phyloP scores from a whole-genome alignment of 257 asterid species.

The Plectranthus barbatus region DNA sequence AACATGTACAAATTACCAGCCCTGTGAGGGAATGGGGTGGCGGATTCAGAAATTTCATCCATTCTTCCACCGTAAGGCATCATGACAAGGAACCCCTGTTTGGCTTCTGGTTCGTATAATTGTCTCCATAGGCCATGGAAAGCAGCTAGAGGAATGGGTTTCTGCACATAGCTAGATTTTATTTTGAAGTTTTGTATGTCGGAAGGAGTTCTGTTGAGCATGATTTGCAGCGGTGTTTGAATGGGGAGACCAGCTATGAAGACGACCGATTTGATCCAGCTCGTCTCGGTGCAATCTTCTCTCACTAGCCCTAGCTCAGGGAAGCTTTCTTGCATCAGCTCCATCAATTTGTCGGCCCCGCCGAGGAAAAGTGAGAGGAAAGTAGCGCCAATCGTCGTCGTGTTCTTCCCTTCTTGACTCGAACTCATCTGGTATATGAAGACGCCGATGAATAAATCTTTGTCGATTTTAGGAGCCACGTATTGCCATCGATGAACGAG shows the following conservation, averaged over 20 bases:
- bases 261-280: too few species aligned
- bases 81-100: neutral
- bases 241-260: neutral
- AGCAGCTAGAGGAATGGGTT: conserved; percentile 12
- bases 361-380: conserved; percentile 6
- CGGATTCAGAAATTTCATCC: too few species aligned
- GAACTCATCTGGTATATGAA: neutral
- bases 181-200: neutral
- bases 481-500: too few species aligned
- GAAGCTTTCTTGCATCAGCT: too few species aligned
- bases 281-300: too few species aligned
- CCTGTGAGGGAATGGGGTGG: too few species aligned
- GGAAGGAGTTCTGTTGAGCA: conserved; percentile 11
- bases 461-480: too few species aligned
- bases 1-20: conserved; percentile 3
- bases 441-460: neutral
- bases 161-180: too few species aligned
- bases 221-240: neutral
- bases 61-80: neutral
- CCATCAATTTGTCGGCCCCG: neutral
- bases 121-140: conserved; percentile 25
- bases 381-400: neutral
- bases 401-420: neutral
- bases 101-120: neutral
- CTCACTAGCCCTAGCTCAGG: too few species aligned